Evolutionary conservation across 805 yeast genomes (phyloP), one percentile per base, ranked within the genome.

Genomic region (Diddensiella transvaalensis): DNA sequence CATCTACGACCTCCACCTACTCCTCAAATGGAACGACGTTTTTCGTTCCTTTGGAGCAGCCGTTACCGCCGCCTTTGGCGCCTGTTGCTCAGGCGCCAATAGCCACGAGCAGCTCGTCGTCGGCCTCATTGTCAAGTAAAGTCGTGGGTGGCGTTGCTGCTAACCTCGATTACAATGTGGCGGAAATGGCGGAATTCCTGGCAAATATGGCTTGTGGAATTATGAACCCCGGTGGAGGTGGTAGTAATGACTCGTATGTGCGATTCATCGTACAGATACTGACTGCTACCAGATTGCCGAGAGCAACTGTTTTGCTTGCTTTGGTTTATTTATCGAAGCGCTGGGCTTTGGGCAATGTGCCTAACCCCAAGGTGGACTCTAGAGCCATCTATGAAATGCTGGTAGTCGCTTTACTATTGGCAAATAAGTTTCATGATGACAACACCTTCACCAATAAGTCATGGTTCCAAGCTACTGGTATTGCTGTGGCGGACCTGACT

Each of bases 381-480:
- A 30, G 41, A 18, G 52, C 53, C 18, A 50, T 52, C 61, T 86
- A 76, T 70, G 74, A 70, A 62, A 76, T 71, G 63, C 65, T 88
- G 37, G 80, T 83, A 38, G 74, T 85, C 18, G 76, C 95, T 2
- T 74, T 91, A 39, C 79, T 91, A 32, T 72, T 91, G 52, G 95
- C 96, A 41, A 91, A 91, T 72, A 91, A 91, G 70, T 87, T 88
- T 66, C 88, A 90, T 64, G 98, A 91, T 68, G 99, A 91, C 70
- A 89, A 91, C 69, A 91, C 97, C 23, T 91, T 91, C 64, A 88
- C 96, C 52, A 91, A 91, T 70, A 83, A 82, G 61, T 87, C 96
- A 4, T 91, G 99, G 99, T 79, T 88, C 37, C 89, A 88, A 53
- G 98, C 97, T n/a, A 86, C 96, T 3, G 95, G 95, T 17, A 75